A percentile compares a stretch with the other conserved stretches of the same genome.
Evolutionary conservation across 345 rosid genomes (phyloP).

Genomic region (Aurinia saxatilis): DNA sequence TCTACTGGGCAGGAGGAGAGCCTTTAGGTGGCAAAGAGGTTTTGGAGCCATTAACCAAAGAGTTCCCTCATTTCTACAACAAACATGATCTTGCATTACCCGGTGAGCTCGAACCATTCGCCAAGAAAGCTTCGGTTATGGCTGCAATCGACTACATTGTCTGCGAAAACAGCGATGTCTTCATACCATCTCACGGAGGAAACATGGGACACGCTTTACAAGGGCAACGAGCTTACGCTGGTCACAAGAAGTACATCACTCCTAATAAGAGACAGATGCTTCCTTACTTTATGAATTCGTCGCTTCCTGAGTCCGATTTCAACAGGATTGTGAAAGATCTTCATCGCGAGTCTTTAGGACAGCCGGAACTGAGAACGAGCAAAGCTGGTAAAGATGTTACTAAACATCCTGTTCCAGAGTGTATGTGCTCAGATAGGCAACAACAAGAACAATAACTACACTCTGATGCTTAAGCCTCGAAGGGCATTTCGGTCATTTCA

Average conservation of each 20-base stretch:
- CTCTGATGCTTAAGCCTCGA: background rate
- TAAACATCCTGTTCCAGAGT: slow-evolving; percentile 84
- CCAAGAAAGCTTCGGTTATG: slow-evolving; percentile 72
- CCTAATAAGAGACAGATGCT: slow-evolving; percentile 98
- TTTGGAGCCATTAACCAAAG: slow-evolving; percentile 53
- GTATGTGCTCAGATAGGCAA: slow-evolving; percentile 55
- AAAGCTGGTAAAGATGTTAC: slow-evolving; percentile 87
- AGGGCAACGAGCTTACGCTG: slow-evolving; percentile 88
- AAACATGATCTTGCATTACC: slow-evolving; percentile 86
- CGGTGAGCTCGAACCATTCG: slow-evolving; percentile 76
- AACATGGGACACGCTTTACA: slow-evolving; percentile 97
- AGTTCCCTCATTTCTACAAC: slow-evolving; percentile 70
- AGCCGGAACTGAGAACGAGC: slow-evolving; percentile 61
- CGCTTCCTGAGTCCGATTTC: slow-evolving; percentile 68
- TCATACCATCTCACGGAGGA: slow-evolving; percentile 98
- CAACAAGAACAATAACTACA: slow-evolving; percentile 23
- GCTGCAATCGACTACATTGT: slow-evolving; percentile 90
- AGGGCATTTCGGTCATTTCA: background rate
- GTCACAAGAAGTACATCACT: slow-evolving; percentile 88
- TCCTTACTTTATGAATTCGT: slow-evolving; percentile 69
- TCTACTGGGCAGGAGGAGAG: slow-evolving; percentile 97
- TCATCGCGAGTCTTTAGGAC: slow-evolving; percentile 83
- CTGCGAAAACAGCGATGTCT: slow-evolving; percentile 75
- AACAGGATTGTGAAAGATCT: slow-evolving; percentile 60
- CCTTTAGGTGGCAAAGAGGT: slow-evolving; percentile 89